Base-by-base conservation (phyloP, 2,329 filamentous ascomycete species). In the Colletotrichum nymphaeae region DNA sequence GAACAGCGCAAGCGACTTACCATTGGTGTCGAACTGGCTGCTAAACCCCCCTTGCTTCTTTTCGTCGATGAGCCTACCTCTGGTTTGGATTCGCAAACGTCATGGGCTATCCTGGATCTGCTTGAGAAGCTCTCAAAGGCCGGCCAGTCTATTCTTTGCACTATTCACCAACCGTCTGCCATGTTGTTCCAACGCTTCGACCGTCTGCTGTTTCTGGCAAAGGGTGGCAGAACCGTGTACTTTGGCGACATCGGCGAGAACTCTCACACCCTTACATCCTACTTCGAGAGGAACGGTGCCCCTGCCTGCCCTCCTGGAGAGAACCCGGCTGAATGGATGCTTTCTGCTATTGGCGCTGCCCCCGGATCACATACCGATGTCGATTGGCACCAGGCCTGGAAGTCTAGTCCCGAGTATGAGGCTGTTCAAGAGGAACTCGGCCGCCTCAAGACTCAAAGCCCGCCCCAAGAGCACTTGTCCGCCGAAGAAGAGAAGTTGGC, bases 41-140 rank as follows among this genome's bases (percentile, higher is more conserved):
- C 93, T 1, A 93, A 93, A 78, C 93, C 93, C 0, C 88, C 92
- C 52, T 83, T 95, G 2, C 87, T 95, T 60, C 87, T 95, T 22
- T 95, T 95, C 85, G 86, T 95, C 24, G 93, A 95, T 77, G 93
- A 95, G 77, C 93, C 93, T 1, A 95, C 93, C 5, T 94, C 92
- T 5, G 93, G 93, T 79, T 86, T 95, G 16, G 93, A 95, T 80
- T 91, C 88, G 77, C 92, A 94, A 78, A 94, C 93, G 1, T 92
- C 93, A 0, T 95, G 92, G 92, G 91, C 92, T 60, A 94, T 95
- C 78, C 88, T 91, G 24, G 89, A 91, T 79, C 86, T 95, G 3
- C 88, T 95, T 71, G 89, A 93, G 75, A 94, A 94, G 75, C 83
- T 92, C 3, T 86, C 89, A 0, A 78, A 86, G 67, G 83, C 81